Percentiles rank a stretch among this genome's conserved stretches.
Conservation (phyloP, 352 stramenopile genomes). For the Peronospora belbahrii region DNA sequence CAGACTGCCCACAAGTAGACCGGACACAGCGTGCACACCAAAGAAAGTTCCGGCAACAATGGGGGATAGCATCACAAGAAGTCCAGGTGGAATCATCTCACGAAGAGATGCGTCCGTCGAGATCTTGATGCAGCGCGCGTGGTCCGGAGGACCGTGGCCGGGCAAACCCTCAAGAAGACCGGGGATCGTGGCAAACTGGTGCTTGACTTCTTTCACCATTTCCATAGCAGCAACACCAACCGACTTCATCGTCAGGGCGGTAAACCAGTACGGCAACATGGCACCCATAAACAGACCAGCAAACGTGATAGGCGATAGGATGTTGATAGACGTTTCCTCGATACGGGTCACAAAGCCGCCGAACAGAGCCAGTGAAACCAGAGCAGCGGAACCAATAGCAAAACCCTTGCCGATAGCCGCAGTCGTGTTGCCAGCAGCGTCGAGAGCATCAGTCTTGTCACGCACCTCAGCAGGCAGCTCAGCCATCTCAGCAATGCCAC, state of each 20-base stretch:
- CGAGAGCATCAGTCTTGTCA: slow-evolving; percentile 98
- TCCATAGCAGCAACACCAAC: slow-evolving; percentile 97
- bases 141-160: slow-evolving; percentile 78
- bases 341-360: slow-evolving; percentile 97
- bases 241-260: slow-evolving; percentile 99
- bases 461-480: slow-evolving; percentile 94
- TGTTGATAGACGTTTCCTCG: slow-evolving; percentile 93
- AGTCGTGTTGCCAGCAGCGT: slow-evolving; percentile 99
- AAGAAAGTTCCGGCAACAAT: slow-evolving; percentile 98
- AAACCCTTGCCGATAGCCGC: slow-evolving; percentile 99
- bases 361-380: slow-evolving; percentile 98
- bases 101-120: slow-evolving; percentile 96
- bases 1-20: slow-evolving; percentile 94
- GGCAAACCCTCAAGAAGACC: slow-evolving; percentile 92
- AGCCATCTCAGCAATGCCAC: slow-evolving; percentile 99
- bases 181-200: slow-evolving; percentile 98
- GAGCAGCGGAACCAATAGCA: slow-evolving; percentile 96
- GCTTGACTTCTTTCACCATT: slow-evolving; percentile 99
- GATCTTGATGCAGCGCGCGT: slow-evolving; percentile 96
- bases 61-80: slow-evolving; percentile 97
- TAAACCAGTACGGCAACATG: slow-evolving; percentile 99
- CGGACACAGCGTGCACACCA: slow-evolving; percentile 94
- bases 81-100: slow-evolving; percentile 98
- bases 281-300: slow-evolving; percentile 97
- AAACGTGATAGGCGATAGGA: slow-evolving; percentile 97